Base-by-base conservation (phyloP, 768 basidiomycete species). In the Lactarius tabidus region DNA sequence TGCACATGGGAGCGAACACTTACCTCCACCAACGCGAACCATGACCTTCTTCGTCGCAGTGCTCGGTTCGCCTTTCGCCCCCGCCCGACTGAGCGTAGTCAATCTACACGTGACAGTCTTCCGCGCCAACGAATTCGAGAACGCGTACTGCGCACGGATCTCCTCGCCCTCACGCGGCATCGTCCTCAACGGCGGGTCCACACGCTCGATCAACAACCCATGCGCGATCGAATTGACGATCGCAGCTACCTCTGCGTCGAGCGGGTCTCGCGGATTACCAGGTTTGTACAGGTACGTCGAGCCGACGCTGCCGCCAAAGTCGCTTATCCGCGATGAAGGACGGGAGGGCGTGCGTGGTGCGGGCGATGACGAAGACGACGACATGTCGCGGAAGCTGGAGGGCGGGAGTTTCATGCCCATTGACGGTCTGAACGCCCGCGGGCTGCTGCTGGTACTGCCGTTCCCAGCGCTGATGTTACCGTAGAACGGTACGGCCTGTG, bases 11-110 rank as follows among this genome's bases (percentile, higher is more conserved):
- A n/a, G n/a, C n/a, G n/a, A 45, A 26, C 23, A 63, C 51, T 62
- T 20, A 58, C 91, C 91, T 75, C 90, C 91, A 54, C 93, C 93
- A 67, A 95, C 89, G 65, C 93, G 86, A 77, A 89, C 92, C 88
- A 95, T 90, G 35, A 95, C 93, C 76, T 93, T 95, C 84, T 89
- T 92, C 62, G 75, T 76, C 70, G 80, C 79, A 69, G 77, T 81
- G 55, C 77, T 78, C 58, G 67, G 61, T 69, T 76, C 69, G n/a
- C 80, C 79, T 57, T 79, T 74, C 39, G 75, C 72, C 26, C 75
- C 79, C 14, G 82, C 77, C 56, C 93, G 83, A 60, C 85, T 84
- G 72, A 92, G 79, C 54, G 91, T 90, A 53, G 92, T 90, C 76
- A 95, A 77, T 69, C 88, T 84, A 74, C 90, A 91, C 29, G 86